A percentile compares a stretch with the other conserved stretches of the same genome.
Evolutionary conservation across 176 grass and related monocot species (phyloP).

Genomic region (Oryza meridionalis): DNA sequence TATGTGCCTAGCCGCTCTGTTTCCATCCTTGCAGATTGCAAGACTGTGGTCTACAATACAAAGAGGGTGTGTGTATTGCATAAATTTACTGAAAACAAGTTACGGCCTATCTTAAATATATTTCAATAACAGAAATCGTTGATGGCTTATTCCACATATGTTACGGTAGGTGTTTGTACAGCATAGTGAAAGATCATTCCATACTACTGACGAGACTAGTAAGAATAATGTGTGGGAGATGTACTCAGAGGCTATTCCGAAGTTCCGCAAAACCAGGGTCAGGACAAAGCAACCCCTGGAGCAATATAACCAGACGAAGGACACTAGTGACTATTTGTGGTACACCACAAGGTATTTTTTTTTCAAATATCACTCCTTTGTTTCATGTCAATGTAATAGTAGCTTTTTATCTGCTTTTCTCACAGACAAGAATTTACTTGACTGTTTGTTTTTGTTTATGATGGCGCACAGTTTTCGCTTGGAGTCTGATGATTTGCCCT

Average conservation of each 20-base stretch:
- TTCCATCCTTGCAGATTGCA: slow-evolving; percentile 80
- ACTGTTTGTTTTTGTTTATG: slow-evolving; percentile 28
- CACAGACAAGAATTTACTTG: not conserved
- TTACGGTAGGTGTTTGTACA: slow-evolving; percentile 75
- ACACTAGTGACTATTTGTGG: slow-evolving; percentile 82
- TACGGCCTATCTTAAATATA: not conserved
- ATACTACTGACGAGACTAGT: slow-evolving; percentile 33
- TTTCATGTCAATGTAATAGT: not conserved
- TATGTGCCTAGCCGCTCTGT: slow-evolving; percentile 74
- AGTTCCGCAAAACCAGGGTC: slow-evolving; percentile 30
- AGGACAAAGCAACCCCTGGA: slow-evolving; percentile 61
- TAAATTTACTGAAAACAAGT: slow-evolving; percentile 9
- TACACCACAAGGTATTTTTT: slow-evolving; percentile 75
- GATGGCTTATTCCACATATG: slow-evolving; percentile 26
- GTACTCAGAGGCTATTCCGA: slow-evolving; percentile 62
- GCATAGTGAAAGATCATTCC: slow-evolving; percentile 74
- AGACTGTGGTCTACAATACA: slow-evolving; percentile 77
- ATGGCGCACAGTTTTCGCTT: slow-evolving; percentile 62
- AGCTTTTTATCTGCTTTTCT: slow-evolving; percentile 17
- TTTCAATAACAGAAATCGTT: slow-evolving; percentile 2
- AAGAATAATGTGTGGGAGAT: slow-evolving; percentile 72
- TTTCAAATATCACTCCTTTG: slow-evolving; percentile 8
- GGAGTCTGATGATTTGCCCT: slow-evolving; percentile 77
- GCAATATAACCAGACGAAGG: slow-evolving; percentile 80
- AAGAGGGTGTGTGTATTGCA: slow-evolving; percentile 59